Base-by-base conservation (phyloP, 331 rosid genomes). In the Cydonia oblonga region DNA sequence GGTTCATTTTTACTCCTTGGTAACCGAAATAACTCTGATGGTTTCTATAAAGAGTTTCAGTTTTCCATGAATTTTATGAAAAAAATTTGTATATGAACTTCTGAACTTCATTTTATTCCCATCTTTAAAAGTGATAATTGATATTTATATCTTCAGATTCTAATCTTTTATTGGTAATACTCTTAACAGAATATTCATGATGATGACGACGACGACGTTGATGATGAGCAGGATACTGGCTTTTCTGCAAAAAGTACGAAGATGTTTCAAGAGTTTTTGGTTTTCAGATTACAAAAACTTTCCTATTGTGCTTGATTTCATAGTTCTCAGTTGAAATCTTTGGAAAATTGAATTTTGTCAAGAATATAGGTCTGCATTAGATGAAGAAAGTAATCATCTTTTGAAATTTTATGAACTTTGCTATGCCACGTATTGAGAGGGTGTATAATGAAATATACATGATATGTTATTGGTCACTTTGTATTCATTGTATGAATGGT, bases 231-330 rank as follows among this genome's bases (percentile, higher is more conserved):
- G 11, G 85, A 76, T 46, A 69, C 82, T 30, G 88, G 85, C 2
- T 18, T 71, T 29, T 69, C 86, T 69, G 82, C 87, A 29, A 93
- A 86, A 82, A 76, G 98, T 92, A 86, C 80, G 90, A 51, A 62
- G 5, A 20, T 70, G 14, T 9, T 23, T 32, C 14, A 20, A 1
- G 5, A 64, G 35, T 26, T 20, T 58, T 25, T 68, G 25, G 40
- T 69, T 66, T 66, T 56, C 24, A 12, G 12, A 20, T 40, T 40
- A 40, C 46, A 11, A 40, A 40, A 40, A 12, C 12, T 11, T 40
- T 28, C 46, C 46, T 10, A 40, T 40, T 40, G 11, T 11, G 14
- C 56, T 64, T 35, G 38, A 54, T 66, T 66, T 24, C 11, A 28
- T 70, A 64, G 9, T 29, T 65, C 19, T 15, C 14, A 9, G 33